Conservation (phyloP, 805 yeast genomes). For the Metschnikowia gruessii region DNA sequence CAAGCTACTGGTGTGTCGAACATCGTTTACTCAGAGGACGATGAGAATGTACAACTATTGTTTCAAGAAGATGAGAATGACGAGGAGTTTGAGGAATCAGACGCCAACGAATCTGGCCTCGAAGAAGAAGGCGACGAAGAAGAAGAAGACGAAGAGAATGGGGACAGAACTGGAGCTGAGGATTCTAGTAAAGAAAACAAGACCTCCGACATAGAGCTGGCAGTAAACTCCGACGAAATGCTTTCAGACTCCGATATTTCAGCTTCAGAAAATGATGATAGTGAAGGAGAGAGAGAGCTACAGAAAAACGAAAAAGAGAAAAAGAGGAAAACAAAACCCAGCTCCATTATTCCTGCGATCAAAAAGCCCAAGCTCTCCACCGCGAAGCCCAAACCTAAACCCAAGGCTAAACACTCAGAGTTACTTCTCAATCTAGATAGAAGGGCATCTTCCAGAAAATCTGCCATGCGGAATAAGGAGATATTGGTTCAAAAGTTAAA, state of each 20-base stretch:
- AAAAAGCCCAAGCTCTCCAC: slow-evolving; percentile 28
- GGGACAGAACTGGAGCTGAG: slow-evolving; percentile 17
- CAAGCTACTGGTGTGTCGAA: slow-evolving; percentile 33
- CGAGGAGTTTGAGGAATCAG: slow-evolving; percentile 25
- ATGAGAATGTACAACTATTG: slow-evolving; percentile 67
- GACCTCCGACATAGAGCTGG: slow-evolving; percentile 16
- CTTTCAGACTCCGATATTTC: slow-evolving; percentile 54
- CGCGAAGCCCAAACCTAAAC: slow-evolving; percentile 24
- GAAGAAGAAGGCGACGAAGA: slow-evolving; percentile 31
- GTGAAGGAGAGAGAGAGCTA: slow-evolving; percentile 66
- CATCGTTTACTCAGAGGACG: slow-evolving; percentile 52
- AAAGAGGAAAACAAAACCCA: slow-evolving; percentile 25
- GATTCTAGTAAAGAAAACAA: slow-evolving; percentile 8
- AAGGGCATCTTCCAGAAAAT: slow-evolving; percentile 71
- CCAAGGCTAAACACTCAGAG: slow-evolving; percentile 43
- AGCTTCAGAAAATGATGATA: slow-evolving; percentile 55
- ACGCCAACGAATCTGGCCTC: slow-evolving; percentile 35
- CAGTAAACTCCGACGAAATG: slow-evolving; percentile 45
- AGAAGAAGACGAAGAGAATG: slow-evolving; percentile 18
- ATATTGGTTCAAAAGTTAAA: slow-evolving; percentile 71
- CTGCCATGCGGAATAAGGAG: slow-evolving; percentile 74
- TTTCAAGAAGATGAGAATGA: slow-evolving; percentile 53
- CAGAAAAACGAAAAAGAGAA: slow-evolving; percentile 43
- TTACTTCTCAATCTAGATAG: slow-evolving; percentile 51
- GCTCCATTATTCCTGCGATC: slow-evolving; percentile 29